A percentile compares a stretch with the other conserved stretches of the same genome.
Conservation (phyloP, 768 basidiomycete species). For the Porphyrellus cyaneotinctus region DNA sequence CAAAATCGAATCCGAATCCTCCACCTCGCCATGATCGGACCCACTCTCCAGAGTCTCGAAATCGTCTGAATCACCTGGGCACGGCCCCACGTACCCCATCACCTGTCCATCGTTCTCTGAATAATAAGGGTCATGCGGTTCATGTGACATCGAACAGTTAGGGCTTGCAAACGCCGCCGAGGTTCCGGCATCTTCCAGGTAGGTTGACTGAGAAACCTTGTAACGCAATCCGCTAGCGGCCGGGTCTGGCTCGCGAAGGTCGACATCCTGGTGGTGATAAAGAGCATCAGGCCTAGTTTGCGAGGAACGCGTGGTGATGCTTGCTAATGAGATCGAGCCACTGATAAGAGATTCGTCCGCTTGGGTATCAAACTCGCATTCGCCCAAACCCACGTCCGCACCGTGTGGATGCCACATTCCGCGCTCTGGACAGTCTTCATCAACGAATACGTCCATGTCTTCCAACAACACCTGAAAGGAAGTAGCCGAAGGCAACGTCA, state of each 20-base stretch:
- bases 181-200: constrained; percentile 18
- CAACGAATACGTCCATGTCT: constrained; percentile 15
- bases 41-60: constrained; percentile 11
- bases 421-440: constrained; percentile 15
- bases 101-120: constrained; percentile 11
- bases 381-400: background rate
- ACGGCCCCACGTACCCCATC: constrained; percentile 8
- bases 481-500: constrained; percentile 5
- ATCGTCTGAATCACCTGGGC: constrained; percentile 3
- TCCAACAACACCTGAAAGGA: constrained; percentile 4
- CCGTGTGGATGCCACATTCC: constrained; percentile 13
- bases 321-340: constrained; percentile 12
- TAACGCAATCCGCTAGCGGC: constrained; percentile 7
- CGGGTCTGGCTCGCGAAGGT: constrained; percentile 7
- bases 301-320: constrained; percentile 15
- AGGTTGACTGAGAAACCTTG: constrained; percentile 12
- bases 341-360: constrained; percentile 27
- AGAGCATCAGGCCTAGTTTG: constrained; percentile 10
- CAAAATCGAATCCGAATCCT: constrained; percentile 17
- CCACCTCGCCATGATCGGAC: constrained; percentile 3
- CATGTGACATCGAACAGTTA: constrained; percentile 9
- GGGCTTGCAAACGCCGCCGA: constrained; percentile 1
- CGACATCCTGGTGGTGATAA: constrained; percentile 16
- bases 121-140: constrained; percentile 10
- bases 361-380: constrained; percentile 8